Evolutionary conservation across 202 grass and related monocot species (phyloP).

Genomic region (Schoenoplectus tabernaemontani): DNA sequence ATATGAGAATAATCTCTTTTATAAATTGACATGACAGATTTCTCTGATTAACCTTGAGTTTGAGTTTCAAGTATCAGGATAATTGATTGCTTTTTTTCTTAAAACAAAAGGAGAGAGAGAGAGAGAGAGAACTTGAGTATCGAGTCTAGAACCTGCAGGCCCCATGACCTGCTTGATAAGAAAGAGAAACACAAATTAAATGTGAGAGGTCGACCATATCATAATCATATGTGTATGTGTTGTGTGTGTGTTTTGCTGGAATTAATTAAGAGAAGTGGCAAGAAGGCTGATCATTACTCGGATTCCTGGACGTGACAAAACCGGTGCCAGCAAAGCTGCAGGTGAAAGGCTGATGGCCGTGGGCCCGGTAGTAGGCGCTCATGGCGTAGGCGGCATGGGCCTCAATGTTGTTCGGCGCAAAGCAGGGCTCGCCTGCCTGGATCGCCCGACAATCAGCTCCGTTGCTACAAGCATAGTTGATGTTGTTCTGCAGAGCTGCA

Average conservation of each 20-base stretch:
- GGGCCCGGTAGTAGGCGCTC: constrained; percentile 22
- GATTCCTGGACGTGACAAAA: constrained; percentile 3
- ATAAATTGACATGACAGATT: neutral
- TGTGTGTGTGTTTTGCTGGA: too few species aligned
- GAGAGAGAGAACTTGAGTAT: too few species aligned
- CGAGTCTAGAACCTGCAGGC: constrained; percentile 14
- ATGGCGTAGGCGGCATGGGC: constrained; percentile 18
- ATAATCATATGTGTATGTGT: neutral
- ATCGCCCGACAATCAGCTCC: constrained; percentile 8
- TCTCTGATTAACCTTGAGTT: neutral
- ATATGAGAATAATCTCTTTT: too few species aligned
- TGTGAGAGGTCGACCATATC: neutral
- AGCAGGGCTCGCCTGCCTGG: neutral
- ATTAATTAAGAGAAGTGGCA: neutral
- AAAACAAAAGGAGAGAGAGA: too few species aligned
- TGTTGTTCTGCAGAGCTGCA: constrained; percentile 47
- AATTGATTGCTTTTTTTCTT: too few species aligned
- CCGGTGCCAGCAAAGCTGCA: constrained; percentile 16
- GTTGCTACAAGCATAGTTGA: constrained; percentile 57
- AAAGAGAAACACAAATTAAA: neutral
- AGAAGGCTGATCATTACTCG: neutral
- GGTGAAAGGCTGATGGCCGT: constrained; percentile 2
- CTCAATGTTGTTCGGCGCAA: neutral
- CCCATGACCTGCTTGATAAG: constrained; percentile 8
- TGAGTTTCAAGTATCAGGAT: too few species aligned